Conservation (phyloP, 352 stramenopile genomes). For the Phytophthora sansomeana region DNA sequence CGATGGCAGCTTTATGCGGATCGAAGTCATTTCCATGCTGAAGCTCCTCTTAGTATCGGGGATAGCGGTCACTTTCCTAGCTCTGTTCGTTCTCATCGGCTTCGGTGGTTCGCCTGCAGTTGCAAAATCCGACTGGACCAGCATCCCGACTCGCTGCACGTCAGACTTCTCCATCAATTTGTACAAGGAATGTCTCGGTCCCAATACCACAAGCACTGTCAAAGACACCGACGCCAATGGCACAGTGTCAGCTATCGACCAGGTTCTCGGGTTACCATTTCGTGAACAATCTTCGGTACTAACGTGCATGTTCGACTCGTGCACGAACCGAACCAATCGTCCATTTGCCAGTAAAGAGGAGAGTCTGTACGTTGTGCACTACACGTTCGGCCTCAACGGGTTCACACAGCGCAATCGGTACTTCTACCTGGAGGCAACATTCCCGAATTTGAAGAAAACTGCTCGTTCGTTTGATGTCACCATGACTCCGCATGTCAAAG, state of each 20-base stretch:
- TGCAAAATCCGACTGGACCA: constrained; percentile 59
- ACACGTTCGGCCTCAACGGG: constrained; percentile 63
- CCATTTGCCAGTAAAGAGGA: constrained; percentile 41
- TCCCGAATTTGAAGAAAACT: constrained; percentile 49
- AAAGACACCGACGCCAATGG: constrained; percentile 33
- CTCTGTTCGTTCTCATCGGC: constrained; percentile 57
- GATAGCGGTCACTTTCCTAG: constrained; percentile 40
- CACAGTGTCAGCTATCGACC: constrained; percentile 46
- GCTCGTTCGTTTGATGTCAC: constrained; percentile 56
- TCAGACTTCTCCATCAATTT: constrained; percentile 56
- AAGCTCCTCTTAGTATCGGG: constrained; percentile 50
- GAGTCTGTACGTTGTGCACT: constrained; percentile 53
- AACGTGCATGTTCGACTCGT: constrained; percentile 64
- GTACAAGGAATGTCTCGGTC: constrained; percentile 42
- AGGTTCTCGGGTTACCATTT: constrained; percentile 44
- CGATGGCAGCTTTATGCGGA: constrained; percentile 69
- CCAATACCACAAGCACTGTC: constrained; percentile 23
- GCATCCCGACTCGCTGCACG: constrained; percentile 54
- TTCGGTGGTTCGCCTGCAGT: constrained; percentile 50
- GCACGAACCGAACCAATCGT: constrained; percentile 51
- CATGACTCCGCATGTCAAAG: constrained; percentile 61
- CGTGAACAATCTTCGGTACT: constrained; percentile 44
- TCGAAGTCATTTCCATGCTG: constrained; percentile 69
- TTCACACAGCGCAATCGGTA: constrained; percentile 65
- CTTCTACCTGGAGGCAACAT: constrained; percentile 65